Evolutionary conservation across 768 basidiomycete genomes (phyloP).

Genomic region (Boletales sp.): DNA sequence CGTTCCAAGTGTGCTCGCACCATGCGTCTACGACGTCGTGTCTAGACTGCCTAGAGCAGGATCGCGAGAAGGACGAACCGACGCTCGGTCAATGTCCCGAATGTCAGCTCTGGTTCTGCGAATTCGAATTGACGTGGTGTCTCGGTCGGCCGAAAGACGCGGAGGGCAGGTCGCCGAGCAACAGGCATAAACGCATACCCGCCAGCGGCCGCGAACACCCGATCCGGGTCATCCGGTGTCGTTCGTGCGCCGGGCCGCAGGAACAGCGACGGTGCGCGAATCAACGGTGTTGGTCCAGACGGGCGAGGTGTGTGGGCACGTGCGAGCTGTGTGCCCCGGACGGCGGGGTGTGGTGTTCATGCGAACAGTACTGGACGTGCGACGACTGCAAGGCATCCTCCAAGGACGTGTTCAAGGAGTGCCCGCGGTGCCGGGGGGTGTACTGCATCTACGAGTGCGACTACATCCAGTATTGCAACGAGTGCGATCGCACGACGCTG

Average conservation of each 20-base stretch:
- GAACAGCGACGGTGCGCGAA: constrained; percentile 13
- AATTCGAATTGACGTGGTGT: constrained; percentile 21
- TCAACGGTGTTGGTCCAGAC: constrained; percentile 18
- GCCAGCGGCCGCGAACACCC: constrained; percentile 11
- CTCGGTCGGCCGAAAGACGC: constrained; percentile 15
- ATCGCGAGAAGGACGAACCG: not conserved
- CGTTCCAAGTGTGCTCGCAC: constrained; percentile 16
- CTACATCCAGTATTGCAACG: constrained; percentile 20
- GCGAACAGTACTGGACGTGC: constrained; percentile 20
- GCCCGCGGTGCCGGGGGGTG: constrained; percentile 14
- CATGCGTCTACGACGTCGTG: constrained; percentile 10
- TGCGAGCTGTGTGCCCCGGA: constrained; percentile 16
- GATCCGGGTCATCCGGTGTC: constrained; percentile 11
- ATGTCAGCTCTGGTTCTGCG: constrained; percentile 21
- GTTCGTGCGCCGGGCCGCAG: not conserved
- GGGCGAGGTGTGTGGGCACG: constrained; percentile 5
- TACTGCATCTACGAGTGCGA: constrained; percentile 20
- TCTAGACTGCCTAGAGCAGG: constrained; percentile 6
- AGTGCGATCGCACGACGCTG: constrained; percentile 16
- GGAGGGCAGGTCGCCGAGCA: not conserved
- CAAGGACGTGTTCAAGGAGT: constrained; percentile 6
- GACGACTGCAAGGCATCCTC: constrained; percentile 18
- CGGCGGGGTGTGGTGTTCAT: constrained; percentile 20
- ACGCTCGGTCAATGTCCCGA: constrained; percentile 17
- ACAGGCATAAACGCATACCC: not conserved